These are phyloP conservation scores for Magnusiomyces sp. DNA, from an alignment of 1,139 yeast species.

Conservation along the genomic window DNA sequence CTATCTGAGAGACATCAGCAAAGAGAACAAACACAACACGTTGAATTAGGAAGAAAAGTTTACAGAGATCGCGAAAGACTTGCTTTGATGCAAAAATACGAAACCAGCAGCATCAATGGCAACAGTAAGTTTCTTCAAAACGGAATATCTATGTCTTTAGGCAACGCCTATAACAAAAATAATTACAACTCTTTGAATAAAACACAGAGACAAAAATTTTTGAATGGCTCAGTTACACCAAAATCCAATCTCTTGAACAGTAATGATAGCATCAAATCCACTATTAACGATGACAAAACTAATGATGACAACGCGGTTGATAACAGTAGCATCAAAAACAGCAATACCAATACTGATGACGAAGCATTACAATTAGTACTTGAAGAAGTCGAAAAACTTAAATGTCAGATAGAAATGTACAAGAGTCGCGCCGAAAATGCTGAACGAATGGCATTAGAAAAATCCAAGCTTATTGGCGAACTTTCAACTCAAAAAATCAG, in stretches of 20 bases:
- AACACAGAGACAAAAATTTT: no score
- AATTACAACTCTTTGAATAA: no score
- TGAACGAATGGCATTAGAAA: constrained; percentile 17
- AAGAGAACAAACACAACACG: background rate
- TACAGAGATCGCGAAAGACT: background rate
- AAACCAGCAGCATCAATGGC: background rate
- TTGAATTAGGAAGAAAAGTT: background rate
- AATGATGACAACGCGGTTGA: constrained; percentile 5
- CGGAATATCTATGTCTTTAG: no score
- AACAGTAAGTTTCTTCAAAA: background rate
- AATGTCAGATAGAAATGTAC: constrained; percentile 15
- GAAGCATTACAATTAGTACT: constrained; percentile 10
- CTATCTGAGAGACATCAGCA: background rate
- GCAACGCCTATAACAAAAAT: no score
- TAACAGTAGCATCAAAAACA: background rate
- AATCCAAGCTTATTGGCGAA: constrained; percentile 18
- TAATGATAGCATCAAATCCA: background rate
- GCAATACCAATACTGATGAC: constrained; percentile 4
- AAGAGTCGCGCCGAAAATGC: constrained; percentile 18
- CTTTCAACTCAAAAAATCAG: constrained; percentile 5
- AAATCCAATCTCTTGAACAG: background rate
- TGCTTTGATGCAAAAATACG: no score
- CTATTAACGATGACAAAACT: constrained; percentile 6
- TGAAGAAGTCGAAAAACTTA: constrained; percentile 15
- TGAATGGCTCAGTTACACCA: background rate